Evolutionary conservation across 1,284 basidiomycete species (phyloP), one percentile per base, ranked within the genome.

Genomic region (Pisolithus thermaeus): DNA sequence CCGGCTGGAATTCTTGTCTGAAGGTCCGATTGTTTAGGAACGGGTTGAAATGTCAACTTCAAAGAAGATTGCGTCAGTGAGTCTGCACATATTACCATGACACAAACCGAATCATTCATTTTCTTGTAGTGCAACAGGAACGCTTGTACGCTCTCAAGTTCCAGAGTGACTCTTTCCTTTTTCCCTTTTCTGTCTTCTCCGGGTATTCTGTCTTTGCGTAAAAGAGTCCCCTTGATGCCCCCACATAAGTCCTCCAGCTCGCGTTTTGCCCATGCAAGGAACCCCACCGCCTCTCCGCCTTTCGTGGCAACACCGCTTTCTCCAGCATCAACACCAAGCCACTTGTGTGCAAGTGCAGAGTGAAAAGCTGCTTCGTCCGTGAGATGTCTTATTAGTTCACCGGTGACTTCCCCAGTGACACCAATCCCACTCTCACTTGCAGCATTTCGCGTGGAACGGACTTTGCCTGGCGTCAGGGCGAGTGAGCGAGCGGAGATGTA

Each of bases 261-360:
- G 55, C 81, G 78, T 69, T 83, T 81, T 16, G 87, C 81, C 81
- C 86, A 85, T 12, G 67, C 70, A 14, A 94, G 67, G 70, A 87
- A 95, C 0, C 81, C 89, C 4, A 97, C 78, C 0, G 92, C 90
- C 54, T 89, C 83, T 0, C 96, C 96, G 3, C 82, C 79, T 58
- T 80, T 82, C 16, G 73, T 72, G 1, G 72, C 65, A 3, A 75
- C 79, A 0, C 81, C 77, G 48, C 81, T 78, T 71, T 97, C 95
- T 7, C 95, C 97, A 1, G 87, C 84, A 63, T 98, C 93, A 11
- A 99, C 87, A 0, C 92, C 96, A 5, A 99, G 76, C 96, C 97
- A 99, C 67, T 97, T 97, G 63, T 87, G 84, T 6, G 87, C 83
- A 35, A 97, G 69, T 0, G 90, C 90, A 16, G 72, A 68, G 43